Evolutionary conservation across 2,329 filamentous ascomycete genomes (phyloP).

Genomic region (Dendryphion nanum): DNA sequence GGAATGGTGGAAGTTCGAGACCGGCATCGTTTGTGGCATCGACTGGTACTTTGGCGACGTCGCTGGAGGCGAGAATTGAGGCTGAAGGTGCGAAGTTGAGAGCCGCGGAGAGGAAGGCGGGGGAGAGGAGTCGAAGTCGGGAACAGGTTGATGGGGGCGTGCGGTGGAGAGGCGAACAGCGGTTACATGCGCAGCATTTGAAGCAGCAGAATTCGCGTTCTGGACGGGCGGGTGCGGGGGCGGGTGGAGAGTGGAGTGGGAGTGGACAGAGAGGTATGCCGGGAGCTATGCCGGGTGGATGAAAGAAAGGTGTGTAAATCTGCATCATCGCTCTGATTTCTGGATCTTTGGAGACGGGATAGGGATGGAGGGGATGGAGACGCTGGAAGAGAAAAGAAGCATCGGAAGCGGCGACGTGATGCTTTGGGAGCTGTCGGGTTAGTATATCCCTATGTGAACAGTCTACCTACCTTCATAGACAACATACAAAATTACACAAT

Average conservation of each 20-base stretch:
- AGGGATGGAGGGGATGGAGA: too few species aligned
- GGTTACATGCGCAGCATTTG: not conserved
- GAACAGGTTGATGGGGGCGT: conserved; percentile 18
- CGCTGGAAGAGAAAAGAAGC: too few species aligned
- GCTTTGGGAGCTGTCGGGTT: too few species aligned
- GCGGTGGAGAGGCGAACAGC: conserved; percentile 24
- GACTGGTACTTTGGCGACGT: conserved; percentile 9
- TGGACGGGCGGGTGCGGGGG: conserved; percentile 2
- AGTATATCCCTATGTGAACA: too few species aligned
- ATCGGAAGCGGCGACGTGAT: too few species aligned
- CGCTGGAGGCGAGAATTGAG: conserved; percentile 33
- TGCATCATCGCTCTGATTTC: too few species aligned
- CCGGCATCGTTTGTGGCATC: not conserved
- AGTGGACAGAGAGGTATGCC: conserved; percentile 29
- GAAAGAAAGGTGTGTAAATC: not conserved
- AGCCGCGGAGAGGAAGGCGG: conserved; percentile 36
- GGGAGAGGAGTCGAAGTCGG: conserved; percentile 22
- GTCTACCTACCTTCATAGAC: too few species aligned
- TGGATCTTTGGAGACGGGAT: too few species aligned
- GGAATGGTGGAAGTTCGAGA: conserved; percentile 1
- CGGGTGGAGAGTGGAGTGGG: conserved; percentile 14
- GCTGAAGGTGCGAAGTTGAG: conserved; percentile 37
- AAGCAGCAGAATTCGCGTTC: not conserved
- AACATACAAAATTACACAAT: too few species aligned
- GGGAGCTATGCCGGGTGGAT: conserved; percentile 27